Percentiles rank a stretch among this genome's conserved stretches.
Evolutionary conservation across 2,329 filamentous ascomycete genomes (phyloP).

Genomic region (Hyphodiscus sp.): DNA sequence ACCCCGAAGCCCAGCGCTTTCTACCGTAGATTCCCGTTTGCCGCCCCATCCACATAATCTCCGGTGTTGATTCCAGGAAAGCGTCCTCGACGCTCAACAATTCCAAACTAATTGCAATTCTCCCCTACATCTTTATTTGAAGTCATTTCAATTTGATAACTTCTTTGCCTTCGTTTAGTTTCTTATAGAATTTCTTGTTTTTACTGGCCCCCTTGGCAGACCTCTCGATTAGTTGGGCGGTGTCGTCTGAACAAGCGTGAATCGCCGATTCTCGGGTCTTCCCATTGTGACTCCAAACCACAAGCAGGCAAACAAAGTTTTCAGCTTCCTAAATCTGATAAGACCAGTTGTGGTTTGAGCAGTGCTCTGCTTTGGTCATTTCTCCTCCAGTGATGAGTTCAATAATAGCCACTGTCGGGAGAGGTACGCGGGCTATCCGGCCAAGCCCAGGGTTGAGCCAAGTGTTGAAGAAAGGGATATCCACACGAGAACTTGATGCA

Average conservation of each 20-base stretch:
- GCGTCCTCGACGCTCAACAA: neutral
- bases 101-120: neutral
- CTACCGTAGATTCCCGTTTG: neutral
- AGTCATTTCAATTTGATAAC: neutral
- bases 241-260: neutral
- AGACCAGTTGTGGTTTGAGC: neutral
- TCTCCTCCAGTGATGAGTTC: slow-evolving; percentile 13
- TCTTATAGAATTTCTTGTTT: neutral
- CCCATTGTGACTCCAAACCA: neutral
- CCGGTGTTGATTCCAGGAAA: neutral
- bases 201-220: neutral
- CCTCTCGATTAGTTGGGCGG: neutral
- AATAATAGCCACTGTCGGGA: slow-evolving; percentile 5
- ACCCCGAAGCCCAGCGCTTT: no score
- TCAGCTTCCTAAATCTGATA: neutral
- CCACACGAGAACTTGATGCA: slow-evolving; percentile 27
- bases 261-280: neutral
- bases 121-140: neutral
- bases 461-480: slow-evolving; percentile 19
- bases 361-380: neutral
- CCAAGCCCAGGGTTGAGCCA: slow-evolving; percentile 5
- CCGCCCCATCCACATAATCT: neutral
- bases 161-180: neutral
- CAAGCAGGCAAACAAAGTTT: neutral
- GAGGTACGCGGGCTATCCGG: slow-evolving; percentile 9